Evolutionary conservation across 1,284 basidiomycete species (phyloP), one percentile per base, ranked within the genome.

Genomic region (Melampsora americana): DNA sequence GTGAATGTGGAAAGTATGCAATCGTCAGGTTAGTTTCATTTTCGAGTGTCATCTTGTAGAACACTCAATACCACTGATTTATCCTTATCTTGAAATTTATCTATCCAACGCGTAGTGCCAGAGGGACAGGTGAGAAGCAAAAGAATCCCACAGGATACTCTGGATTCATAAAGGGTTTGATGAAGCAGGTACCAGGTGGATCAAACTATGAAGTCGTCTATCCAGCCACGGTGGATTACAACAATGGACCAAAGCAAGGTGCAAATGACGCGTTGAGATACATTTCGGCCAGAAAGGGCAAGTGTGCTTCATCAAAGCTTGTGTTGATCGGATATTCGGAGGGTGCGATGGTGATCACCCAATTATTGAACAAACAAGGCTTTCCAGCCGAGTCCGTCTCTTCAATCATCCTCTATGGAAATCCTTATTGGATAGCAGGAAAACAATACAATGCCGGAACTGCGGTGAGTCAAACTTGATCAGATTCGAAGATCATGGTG

Each of bases 151-250:
- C 30, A 20, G 60, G 60, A 6, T 28, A 62, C 26, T 18, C 60
- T 9, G 30, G 60, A 5, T 62, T 30, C 20, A 39, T 62, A 20
- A 62, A 62, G 61, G 61, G 61, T 14, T 30, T 62, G 18, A 62
- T 62, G 61, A 62, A 39, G 20, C 28, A 30, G 7, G 61, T 62
- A 9, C 28, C 61, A 14, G 26, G 26, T 32, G 61, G 26, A 62
- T 12, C 61, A 9, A 30, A 62, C n/a, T 62, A 62, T 39, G 61
- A 62, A 39, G 60, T 62, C 18, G 60, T 62, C 16, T 62, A 62
- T 35, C 61, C 61, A 16, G 61, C 61, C 2, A 62, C 32, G 0
- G 11, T 35, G 20, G 61, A 62, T 62, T 32, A 62, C 32, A 32
- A 6, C 2, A 62, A 62, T 20, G 61, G 61, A 20, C 61, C 61